phyloP scores from a whole-genome alignment of 148 eudicot species.

The Rhododendron kiyosumense region DNA sequence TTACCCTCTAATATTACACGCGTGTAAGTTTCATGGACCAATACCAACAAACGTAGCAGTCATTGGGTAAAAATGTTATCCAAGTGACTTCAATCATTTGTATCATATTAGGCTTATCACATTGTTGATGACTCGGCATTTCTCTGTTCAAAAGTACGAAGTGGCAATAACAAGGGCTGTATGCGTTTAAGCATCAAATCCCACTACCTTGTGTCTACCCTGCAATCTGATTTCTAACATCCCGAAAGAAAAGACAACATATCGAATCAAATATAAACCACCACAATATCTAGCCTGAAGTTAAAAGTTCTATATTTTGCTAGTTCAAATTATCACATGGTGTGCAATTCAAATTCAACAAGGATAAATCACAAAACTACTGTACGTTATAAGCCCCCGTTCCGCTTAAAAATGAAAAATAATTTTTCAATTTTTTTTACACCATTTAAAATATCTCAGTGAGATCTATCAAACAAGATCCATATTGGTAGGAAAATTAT shows the following conservation, averaged over 20 bases:
- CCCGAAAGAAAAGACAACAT: not conserved
- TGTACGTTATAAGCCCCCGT: not conserved
- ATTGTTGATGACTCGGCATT: not conserved
- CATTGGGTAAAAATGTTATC: not conserved
- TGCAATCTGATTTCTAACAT: not conserved
- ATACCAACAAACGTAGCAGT: not conserved
- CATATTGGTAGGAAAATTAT: no score
- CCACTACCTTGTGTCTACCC: not conserved
- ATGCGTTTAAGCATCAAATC: not conserved
- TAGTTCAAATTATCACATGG: not conserved
- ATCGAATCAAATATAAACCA: not conserved
- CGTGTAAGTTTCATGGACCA: not conserved
- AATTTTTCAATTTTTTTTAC: no score
- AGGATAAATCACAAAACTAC: not conserved
- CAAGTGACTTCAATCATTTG: not conserved
- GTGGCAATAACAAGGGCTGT: not conserved
- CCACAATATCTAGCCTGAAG: not conserved
- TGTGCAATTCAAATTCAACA: not conserved
- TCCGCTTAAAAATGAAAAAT: no score
- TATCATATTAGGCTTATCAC: not conserved
- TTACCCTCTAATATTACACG: not conserved
- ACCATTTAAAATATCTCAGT: no score
- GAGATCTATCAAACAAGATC: no score
- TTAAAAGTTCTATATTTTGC: not conserved
- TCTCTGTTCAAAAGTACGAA: not conserved